Base-by-base conservation (phyloP, 169 alveolate species). In the Plasmodium coatneyi region DNA sequence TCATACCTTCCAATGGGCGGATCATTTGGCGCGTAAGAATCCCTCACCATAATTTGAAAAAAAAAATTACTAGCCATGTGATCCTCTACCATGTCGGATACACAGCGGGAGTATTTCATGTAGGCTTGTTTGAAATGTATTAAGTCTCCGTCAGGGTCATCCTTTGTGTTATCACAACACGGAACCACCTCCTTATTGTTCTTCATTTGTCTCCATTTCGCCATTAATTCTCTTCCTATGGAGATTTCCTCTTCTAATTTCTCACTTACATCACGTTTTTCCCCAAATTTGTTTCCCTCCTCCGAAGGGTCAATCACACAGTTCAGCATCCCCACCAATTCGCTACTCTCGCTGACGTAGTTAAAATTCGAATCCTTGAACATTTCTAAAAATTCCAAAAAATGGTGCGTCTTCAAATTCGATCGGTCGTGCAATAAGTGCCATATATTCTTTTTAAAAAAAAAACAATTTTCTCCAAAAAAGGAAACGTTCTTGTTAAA, bases 391-490 rank as follows among this genome's bases (percentile, higher is more conserved):
- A 54, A 76, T 10, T 86, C 93, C 46, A 86, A 76, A 86, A 86
- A 86, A 52, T 78, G 41, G 80, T 76, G 56, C 0, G 86, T 86
- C 70, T 76, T 86, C 28, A 86, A 36, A 54, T 86, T 86, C 2
- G 93, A 54, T 52, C 80, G 81, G 7, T 86, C 86, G 66, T 86
- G 93, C 28, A 86, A 34, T 86, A 86, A 66, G 25, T 76, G 72
- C 93, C 93, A 86, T 46, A 86, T 25, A 56, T 41, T 76, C 19
- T 76, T 74, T 49, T 86, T 86, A 86, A 86, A 78, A 74, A 86
- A 86, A 76, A 86, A 86, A 74, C 93, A 86, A 76, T 86, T 86
- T 34, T 86, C 87, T 39, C 60, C 78, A 56, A 86, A 86, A 34
- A 86, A 52, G 32, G 56, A 39, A 25, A 41, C 60, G 34, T 76